Base-by-base conservation (phyloP, 495 filamentous ascomycete species). In the Podospora australis region DNA sequence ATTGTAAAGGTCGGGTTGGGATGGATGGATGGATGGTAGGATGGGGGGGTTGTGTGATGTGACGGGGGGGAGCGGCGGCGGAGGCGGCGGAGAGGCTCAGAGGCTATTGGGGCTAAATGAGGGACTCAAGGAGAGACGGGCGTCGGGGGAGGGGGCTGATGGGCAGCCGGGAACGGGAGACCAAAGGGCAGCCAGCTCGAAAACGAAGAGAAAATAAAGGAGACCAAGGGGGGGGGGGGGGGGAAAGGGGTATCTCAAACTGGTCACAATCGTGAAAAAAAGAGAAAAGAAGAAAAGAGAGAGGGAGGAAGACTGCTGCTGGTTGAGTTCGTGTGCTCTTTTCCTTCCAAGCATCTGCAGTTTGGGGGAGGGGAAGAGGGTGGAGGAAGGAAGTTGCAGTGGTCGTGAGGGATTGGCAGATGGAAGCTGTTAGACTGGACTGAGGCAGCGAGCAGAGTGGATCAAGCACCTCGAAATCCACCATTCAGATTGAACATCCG, bases 371-470 rank as follows among this genome's bases (percentile, higher is more conserved):
- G 52, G 56, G 60, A 67, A 60, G 59, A 64, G 64, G n/a, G 63
- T 60, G 64, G 62, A 67, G 65, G 66, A 60, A 57, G 63, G 58
- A 60, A 55, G 57, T 53, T 54, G 55, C 55, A 56, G 61, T 64
- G 57, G 50, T 46, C 41, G 50, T 50, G 52, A 57, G 45, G 55
- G 56, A 54, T 55, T 55, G 53, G 51, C 42, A 43, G 50, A 57
- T 53, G 58, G 60, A 59, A 56, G 56, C 48, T 57, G 55, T 48
- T 48, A 42, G 58, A 57, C 44, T 34, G 20, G 54, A 48, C 23
- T 25, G 41, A 45, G 50, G 34, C 35, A 40, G 52, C 50, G 52
- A 38, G 28, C 22, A 29, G 17, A 38, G 24, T 34, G 19, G 30
- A 21, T 11, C 44, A 38, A 24, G 39, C n/a, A n/a, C 34, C 34